These are phyloP conservation scores for Tricholomella constricta DNA, from an alignment of 768 basidiomycete species.

Conservation along the genomic window DNA sequence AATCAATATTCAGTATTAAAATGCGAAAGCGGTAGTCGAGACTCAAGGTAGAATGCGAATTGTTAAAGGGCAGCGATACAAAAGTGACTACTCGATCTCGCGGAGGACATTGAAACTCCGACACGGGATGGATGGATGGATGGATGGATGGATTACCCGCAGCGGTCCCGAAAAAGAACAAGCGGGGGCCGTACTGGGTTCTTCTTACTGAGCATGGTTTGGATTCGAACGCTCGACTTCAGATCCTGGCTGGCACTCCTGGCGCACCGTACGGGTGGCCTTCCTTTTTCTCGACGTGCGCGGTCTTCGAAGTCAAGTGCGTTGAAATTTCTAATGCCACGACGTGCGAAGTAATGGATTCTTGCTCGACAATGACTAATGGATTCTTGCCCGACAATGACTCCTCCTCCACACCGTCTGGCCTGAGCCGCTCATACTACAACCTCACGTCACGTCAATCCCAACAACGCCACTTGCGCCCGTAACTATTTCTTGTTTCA, in stretches of 20 bases:
- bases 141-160: too few relatives aligned
- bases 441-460: conserved; percentile 42
- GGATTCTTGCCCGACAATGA: conserved; percentile 15
- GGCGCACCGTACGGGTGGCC: conserved; percentile 19
- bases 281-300: conserved; percentile 29
- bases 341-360: conserved; percentile 20
- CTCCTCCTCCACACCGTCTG: conserved; percentile 6
- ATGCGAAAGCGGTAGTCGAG: too few relatives aligned
- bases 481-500: conserved; percentile 15
- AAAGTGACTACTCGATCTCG: too few relatives aligned
- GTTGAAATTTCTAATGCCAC: conserved; percentile 17
- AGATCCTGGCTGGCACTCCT: background rate
- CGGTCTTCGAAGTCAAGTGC: conserved; percentile 27
- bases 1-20: too few relatives aligned
- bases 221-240: too few relatives aligned
- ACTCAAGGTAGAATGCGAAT: too few relatives aligned
- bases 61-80: too few relatives aligned
- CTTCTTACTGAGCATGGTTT: too few relatives aligned
- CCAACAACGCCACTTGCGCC: conserved; percentile 21
- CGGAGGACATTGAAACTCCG: too few relatives aligned
- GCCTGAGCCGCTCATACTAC: conserved; percentile 25
- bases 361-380: conserved; percentile 16
- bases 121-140: too few relatives aligned
- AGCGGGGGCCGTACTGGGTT: too few relatives aligned
- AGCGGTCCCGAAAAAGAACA: too few relatives aligned